Evolutionary conservation across 2,329 filamentous ascomycete genomes (phyloP).

Genomic region (Aspergillus awamori): DNA sequence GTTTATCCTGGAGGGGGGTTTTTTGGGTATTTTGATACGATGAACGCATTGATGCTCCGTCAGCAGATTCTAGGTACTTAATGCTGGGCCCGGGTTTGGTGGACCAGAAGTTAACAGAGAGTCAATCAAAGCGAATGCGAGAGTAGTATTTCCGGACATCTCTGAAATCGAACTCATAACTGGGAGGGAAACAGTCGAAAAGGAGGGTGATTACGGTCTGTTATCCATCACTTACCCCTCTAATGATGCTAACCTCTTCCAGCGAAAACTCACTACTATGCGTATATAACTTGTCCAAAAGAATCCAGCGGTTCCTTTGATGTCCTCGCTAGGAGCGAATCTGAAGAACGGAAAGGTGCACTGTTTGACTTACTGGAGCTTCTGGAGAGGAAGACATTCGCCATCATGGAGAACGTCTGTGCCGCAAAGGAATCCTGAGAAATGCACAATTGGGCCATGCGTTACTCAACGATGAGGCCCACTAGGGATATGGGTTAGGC

Average conservation of each 20-base stretch:
- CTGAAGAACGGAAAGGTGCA: neutral
- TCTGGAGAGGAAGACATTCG: neutral
- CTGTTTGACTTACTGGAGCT: neutral
- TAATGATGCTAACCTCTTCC: neutral
- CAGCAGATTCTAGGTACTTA: neutral
- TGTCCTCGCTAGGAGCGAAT: neutral
- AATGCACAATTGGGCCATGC: neutral
- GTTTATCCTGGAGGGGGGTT: neutral
- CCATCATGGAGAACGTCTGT: neutral
- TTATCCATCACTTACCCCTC: neutral
- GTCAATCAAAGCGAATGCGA: neutral
- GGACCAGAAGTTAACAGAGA: neutral
- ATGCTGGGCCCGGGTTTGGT: neutral
- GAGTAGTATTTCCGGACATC: neutral
- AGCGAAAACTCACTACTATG: neutral
- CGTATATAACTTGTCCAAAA: neutral
- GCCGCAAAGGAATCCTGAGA: neutral
- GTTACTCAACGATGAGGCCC: neutral
- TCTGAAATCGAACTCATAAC: neutral
- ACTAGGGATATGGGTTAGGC: neutral
- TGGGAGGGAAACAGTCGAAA: neutral
- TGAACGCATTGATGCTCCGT: neutral
- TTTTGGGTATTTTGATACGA: neutral
- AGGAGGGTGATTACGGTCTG: neutral
- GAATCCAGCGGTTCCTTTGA: neutral